Evolutionary conservation across 768 basidiomycete species (phyloP), one percentile per base, ranked within the genome.

Genomic region (Mycena floridula): DNA sequence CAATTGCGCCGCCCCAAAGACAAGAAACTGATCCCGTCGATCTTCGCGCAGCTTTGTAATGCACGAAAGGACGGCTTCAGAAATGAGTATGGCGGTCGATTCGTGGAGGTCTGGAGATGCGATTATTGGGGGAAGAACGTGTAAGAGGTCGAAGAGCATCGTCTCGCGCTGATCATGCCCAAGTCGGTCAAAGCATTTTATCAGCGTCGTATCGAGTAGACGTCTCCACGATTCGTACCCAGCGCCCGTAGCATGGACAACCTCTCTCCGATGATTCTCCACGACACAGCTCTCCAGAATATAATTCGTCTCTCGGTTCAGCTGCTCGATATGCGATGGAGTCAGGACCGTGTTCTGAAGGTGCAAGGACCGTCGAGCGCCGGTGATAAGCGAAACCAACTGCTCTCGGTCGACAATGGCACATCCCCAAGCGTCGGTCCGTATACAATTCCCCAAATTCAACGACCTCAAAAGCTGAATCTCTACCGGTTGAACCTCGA

Each of bases 31-130:
- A 45, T 85, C 76, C 21, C 77, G 80, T 42, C 86, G 66, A 50
- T 89, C 88, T 61, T 91, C 88, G 6, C 92, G 78, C n/a, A 97
- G 64, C 55, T 90, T 92, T 12, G 92, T 92, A 49, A 92, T 84
- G 5, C 82, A 74, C 0, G 90, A 85, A 20, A 98, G 60, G 5
- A 88, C 74, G 0, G 81, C 77, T 54, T 95, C 92, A 1, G 90
- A 86, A 7, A 98, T 72, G 3, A 94, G 64, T n/a, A 93, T 74
- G 9, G 89, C 76, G 1, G 89, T 86, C 3, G 80, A 69, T 46
- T 87, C 82, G 27, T 83, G 75, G 18, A 85, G 66, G 44, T 81
- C 82, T 9, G 70, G 63, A 0, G 81, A 82, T 24, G 74, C 76
- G 36, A 94, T 74, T 18, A 78, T 77, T 2, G 72, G 62, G 2